Evolutionary conservation across 2,329 filamentous ascomycete species (phyloP), one percentile per base, ranked within the genome.

Genomic region (Ophiocordyceps camponoti-floridani): DNA sequence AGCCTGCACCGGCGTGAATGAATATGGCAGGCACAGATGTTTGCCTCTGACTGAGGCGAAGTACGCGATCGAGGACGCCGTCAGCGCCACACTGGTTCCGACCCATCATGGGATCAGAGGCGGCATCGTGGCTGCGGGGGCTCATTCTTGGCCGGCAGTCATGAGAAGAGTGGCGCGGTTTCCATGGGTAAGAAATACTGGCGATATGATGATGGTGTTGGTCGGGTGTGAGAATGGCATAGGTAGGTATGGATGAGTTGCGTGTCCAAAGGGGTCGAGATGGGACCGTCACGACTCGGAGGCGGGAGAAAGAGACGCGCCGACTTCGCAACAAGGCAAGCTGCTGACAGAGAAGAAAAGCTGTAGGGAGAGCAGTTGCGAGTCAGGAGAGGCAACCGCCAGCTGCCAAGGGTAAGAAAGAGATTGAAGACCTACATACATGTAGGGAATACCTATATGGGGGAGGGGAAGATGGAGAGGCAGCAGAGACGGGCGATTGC

Each of bases 1-100:
- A 98, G 4, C 91, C 91, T 14, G 91, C 91, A 31, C 91, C 91
- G 35, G 89, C 91, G 62, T 98, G 91, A 41, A 98, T 81, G 60
- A 94, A 96, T 44, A 98, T 89, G 47, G 86, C 87, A 46, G 77
- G 77, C 10, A 77, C 49, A 40, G 52, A 55, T 44, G 61, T 62
- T 33, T 55, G 49, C 45, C 52, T 59, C 14, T 62, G 61, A 6
- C 51, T 54, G 19, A 59, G 53, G 40, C 60, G 64, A 42, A 60
- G 51, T 46, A 61, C 56, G 31, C 59, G 63, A 47, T 69, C 66
- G 16, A 63, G 50, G 30, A 63, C 54, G 40, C 68, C 67, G 50
- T 70, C 65, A 26, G 58, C 54, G 44, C 61, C 58, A 46, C 65
- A 61, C 49, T 67, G 56, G 60, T 72, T 56, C 59, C 67, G 60